Conservation (phyloP, 805 yeast species). For the Starmerella sirachaensis region DNA sequence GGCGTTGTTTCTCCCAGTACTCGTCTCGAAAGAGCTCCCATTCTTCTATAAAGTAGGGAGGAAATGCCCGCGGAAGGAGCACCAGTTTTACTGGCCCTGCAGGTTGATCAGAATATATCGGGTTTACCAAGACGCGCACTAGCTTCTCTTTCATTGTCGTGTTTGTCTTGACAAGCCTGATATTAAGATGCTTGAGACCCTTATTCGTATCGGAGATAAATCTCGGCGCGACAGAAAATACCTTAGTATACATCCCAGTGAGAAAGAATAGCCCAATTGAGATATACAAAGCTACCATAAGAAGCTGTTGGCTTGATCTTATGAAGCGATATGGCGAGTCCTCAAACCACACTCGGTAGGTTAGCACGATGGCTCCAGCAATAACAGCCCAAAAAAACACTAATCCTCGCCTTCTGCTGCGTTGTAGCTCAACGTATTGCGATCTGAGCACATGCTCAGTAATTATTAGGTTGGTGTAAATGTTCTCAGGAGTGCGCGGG, state of each 20-base stretch:
- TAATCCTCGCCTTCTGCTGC: conserved; percentile 50
- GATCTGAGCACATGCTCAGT: conserved; percentile 75
- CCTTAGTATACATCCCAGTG: conserved; percentile 80
- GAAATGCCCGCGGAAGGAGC: conserved; percentile 68
- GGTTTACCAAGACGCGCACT: conserved; percentile 23
- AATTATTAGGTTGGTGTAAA: conserved; percentile 48
- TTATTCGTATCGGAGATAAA: conserved; percentile 76
- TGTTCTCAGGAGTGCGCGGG: conserved; percentile 11
- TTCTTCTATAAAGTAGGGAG: conserved; percentile 73
- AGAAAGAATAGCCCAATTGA: conserved; percentile 68
- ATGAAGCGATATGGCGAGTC: conserved; percentile 32
- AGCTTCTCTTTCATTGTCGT: conserved; percentile 24
- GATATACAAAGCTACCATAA: conserved; percentile 48
- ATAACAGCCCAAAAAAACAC: conserved; percentile 34
- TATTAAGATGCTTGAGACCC: conserved; percentile 73
- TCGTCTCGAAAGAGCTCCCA: conserved; percentile 93
- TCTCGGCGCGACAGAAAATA: conserved; percentile 68
- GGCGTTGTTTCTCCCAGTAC: conserved; percentile 52
- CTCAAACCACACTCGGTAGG: conserved; percentile 24
- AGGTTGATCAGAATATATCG: conserved; percentile 22
- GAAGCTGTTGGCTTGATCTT: conserved; percentile 24
- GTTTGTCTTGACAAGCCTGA: conserved; percentile 43
- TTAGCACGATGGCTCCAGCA: conserved; percentile 24
- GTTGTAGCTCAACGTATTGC: conserved; percentile 63
- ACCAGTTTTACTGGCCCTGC: conserved; percentile 77